A percentile compares a stretch with the other conserved stretches of the same genome.
phyloP scores from a whole-genome alignment of 2,329 filamentous ascomycete genomes.

The Talaromyces albobiverticillius region DNA sequence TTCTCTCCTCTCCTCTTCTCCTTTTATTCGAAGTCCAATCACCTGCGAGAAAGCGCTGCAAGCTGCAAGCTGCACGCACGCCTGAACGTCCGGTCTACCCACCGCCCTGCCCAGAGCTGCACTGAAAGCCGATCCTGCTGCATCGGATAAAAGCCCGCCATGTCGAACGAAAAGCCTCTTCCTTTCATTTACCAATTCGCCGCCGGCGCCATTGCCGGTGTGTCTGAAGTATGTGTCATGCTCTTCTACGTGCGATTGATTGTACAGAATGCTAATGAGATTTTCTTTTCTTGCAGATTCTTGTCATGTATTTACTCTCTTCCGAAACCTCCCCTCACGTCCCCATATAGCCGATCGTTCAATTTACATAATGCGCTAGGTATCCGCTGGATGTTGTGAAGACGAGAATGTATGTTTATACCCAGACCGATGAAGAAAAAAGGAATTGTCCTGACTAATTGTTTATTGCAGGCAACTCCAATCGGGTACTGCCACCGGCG shows the following conservation, averaged over 20 bases:
- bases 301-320: constrained; percentile 25
- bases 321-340: not conserved
- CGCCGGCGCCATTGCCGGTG: constrained; percentile 93
- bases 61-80: not conserved
- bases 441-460: not conserved
- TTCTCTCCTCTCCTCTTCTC: too few species aligned
- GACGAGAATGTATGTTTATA: constrained; percentile 76
- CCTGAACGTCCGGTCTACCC: not conserved
- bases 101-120: too few species aligned
- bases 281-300: constrained; percentile 19
- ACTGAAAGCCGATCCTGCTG: too few species aligned
- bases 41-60: too few species aligned
- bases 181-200: constrained; percentile 94
- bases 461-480: constrained; percentile 69
- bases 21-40: too few species aligned
- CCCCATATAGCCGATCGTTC: not conserved
- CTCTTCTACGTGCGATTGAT: constrained; percentile 35
- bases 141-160: constrained; percentile 40
- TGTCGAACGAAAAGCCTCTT: constrained; percentile 69
- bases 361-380: constrained; percentile 51
- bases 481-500: constrained; percentile 66
- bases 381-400: constrained; percentile 99
- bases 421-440: not conserved
- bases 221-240: constrained; percentile 73
- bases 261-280: not conserved